Evolutionary conservation across 2,329 filamentous ascomycete species (phyloP).

Genomic region (Colletotrichum salicis): DNA sequence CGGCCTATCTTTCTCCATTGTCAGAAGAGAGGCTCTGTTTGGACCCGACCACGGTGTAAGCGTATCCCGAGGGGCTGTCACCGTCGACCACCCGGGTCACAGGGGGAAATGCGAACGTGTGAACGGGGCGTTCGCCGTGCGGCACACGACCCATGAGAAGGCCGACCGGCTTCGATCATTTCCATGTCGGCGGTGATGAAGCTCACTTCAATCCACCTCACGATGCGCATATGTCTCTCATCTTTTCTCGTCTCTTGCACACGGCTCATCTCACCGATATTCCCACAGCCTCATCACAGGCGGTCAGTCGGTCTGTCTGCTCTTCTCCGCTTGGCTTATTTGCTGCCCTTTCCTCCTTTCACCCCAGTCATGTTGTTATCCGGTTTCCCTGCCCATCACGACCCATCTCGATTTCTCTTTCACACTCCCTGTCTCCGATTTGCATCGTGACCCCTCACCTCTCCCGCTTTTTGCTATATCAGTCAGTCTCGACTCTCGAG

Average conservation of each 20-base stretch:
- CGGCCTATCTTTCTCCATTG: neutral
- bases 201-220: neutral
- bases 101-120: constrained; percentile 3
- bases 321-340: neutral
- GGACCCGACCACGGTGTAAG: neutral
- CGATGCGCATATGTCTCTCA: no score
- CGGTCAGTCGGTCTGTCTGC: neutral
- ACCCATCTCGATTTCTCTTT: neutral
- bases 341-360: neutral
- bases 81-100: constrained; percentile 6
- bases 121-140: constrained; percentile 7
- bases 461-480: neutral
- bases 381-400: neutral
- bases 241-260: no score
- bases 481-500: neutral
- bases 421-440: neutral
- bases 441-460: neutral
- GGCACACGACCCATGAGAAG: neutral
- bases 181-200: neutral
- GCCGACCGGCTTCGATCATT: neutral
- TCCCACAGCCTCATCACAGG: neutral
- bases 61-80: constrained; percentile 24
- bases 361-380: neutral
- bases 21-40: neutral
- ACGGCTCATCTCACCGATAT: neutral